Percentiles rank a stretch among this genome's conserved stretches.
Evolutionary conservation across 139 green algal species (phyloP).

Genomic region (Chlamydomonas urium): DNA sequence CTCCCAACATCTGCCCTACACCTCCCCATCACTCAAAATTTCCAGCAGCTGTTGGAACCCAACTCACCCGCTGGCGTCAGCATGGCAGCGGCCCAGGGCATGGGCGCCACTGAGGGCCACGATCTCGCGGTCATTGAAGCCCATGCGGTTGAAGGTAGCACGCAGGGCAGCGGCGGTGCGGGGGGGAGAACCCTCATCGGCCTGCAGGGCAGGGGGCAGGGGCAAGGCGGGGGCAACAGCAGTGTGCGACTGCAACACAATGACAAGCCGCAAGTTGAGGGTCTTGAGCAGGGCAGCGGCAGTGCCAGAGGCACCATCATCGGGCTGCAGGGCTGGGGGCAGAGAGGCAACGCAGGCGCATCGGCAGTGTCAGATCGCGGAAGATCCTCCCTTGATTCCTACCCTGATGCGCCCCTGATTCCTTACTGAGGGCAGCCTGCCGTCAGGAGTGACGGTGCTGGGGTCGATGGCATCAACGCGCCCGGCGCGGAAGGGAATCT

Average conservation of each 20-base stretch:
- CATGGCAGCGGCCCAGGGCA: constrained; percentile 8
- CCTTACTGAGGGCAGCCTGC: constrained; percentile 1
- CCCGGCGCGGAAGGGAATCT: neutral
- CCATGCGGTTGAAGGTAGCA: constrained; percentile 11
- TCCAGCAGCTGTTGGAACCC: neutral
- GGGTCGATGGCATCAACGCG: constrained; percentile 12
- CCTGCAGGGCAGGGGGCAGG: neutral
- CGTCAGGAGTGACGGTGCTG: constrained; percentile 6
- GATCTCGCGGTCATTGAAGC: constrained; percentile 15
- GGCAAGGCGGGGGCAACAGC: too few species aligned
- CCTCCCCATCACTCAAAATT: neutral
- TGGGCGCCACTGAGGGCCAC: constrained; percentile 9
- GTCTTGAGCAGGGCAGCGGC: too few species aligned
- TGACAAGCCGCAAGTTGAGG: too few species aligned
- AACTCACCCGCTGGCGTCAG: neutral
- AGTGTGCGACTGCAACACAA: too few species aligned
- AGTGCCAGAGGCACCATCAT: too few species aligned
- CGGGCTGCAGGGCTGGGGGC: too few species aligned
- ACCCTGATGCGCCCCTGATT: too few species aligned
- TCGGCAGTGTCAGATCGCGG: too few species aligned
- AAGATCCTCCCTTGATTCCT: too few species aligned
- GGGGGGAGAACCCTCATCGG: constrained; percentile 10
- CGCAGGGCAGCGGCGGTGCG: constrained; percentile 10
- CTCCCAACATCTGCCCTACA: too few species aligned
- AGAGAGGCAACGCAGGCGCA: too few species aligned